A percentile compares a stretch with the other conserved stretches of the same genome.
These are phyloP conservation scores for Amaranthus palmeri DNA, from an alignment of 148 eudicot genomes.

Conservation along the genomic window DNA sequence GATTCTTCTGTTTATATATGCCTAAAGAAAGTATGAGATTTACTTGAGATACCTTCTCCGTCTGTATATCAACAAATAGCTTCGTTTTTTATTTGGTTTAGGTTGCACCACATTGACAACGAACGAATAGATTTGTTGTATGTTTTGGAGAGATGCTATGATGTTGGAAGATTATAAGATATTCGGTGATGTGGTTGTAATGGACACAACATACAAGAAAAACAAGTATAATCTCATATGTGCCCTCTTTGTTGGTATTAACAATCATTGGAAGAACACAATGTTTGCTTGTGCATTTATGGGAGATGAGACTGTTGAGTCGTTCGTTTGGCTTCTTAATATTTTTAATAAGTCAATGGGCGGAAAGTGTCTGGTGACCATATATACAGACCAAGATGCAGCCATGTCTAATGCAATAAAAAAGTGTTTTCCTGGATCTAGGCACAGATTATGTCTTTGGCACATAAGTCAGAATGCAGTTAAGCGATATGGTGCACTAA, in stretches of 20 bases:
- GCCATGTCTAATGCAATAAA: background rate
- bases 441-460: constrained; percentile 1
- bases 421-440: background rate
- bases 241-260: background rate
- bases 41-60: too few species aligned
- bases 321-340: background rate
- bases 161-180: too few species aligned
- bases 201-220: too few species aligned
- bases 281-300: constrained; percentile 1
- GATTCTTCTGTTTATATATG: too few species aligned
- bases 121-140: too few species aligned
- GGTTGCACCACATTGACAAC: too few species aligned
- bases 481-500: background rate
- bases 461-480: background rate
- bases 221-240: background rate
- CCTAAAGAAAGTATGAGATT: too few species aligned
- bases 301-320: background rate
- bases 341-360: background rate
- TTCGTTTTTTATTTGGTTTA: too few species aligned
- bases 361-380: background rate
- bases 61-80: too few species aligned
- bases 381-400: constrained; percentile 1
- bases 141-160: too few species aligned
- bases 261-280: background rate
- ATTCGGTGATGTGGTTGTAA: too few species aligned